phyloP scores from a whole-genome alignment of 345 rosid genomes.

The Eucalyptus curtisii region DNA sequence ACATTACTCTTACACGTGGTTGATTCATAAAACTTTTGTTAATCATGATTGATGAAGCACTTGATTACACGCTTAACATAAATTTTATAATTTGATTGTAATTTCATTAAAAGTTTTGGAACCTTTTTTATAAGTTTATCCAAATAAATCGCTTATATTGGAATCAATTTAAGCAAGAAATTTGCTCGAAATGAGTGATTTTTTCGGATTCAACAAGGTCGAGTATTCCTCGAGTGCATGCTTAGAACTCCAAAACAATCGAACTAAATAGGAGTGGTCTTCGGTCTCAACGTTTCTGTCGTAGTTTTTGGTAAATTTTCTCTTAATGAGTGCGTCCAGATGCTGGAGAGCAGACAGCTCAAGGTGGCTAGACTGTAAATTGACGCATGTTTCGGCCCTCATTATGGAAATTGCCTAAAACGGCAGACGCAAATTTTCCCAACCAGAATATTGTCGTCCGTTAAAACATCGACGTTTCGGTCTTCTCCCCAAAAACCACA shows the following conservation, averaged over 20 bases:
- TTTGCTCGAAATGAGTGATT: rapidly evolving
- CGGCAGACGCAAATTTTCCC: neutral
- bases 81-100: neutral
- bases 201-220: neutral
- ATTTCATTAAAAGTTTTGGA: rapidly evolving
- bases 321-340: neutral
- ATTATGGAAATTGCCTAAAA: neutral
- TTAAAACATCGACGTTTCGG: neutral
- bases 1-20: rapidly evolving
- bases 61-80: neutral
- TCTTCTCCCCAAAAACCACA: neutral
- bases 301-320: neutral
- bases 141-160: rapidly evolving
- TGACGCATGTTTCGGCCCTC: neutral
- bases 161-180: rapidly evolving
- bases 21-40: neutral
- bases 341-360: neutral
- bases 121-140: rapidly evolving
- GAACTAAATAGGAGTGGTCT: neutral
- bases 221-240: rapidly evolving
- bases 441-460: neutral
- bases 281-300: neutral
- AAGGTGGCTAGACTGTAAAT: neutral
- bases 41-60: neutral
- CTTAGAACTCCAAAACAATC: neutral